Conservation (phyloP, 1,284 basidiomycete species). For the Sporisorium sorghi region DNA sequence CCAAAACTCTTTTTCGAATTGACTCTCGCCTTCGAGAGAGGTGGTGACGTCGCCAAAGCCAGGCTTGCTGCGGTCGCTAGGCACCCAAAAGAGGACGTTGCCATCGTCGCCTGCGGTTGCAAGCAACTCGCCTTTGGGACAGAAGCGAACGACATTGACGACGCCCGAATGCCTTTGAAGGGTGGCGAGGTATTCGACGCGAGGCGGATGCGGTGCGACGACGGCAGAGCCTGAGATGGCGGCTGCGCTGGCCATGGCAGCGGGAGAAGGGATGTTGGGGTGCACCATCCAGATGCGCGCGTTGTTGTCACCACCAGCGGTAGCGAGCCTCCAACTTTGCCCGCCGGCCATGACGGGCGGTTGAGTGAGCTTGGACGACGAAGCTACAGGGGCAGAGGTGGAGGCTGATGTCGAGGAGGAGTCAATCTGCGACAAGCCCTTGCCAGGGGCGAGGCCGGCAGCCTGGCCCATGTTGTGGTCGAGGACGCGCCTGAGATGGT, state of each 20-base stretch:
- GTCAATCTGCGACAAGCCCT: slow-evolving; percentile 46
- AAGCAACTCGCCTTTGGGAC: slow-evolving; percentile 73
- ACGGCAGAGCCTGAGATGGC: slow-evolving; percentile 75
- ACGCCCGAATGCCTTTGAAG: slow-evolving; percentile 91
- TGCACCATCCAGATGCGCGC: slow-evolving; percentile 75
- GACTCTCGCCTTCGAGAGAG: slow-evolving; percentile 76
- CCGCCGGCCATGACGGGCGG: slow-evolving; percentile 68
- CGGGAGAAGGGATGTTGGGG: slow-evolving; percentile 68
- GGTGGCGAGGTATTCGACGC: slow-evolving; percentile 94
- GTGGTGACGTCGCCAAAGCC: slow-evolving; percentile 75
- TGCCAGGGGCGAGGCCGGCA: slow-evolving; percentile 61
- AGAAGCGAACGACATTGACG: slow-evolving; percentile 96
- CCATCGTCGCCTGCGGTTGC: slow-evolving; percentile 79
- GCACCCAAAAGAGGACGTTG: slow-evolving; percentile 95
- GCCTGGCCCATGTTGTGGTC: slow-evolving; percentile 67
- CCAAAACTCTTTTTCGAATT: slow-evolving; percentile 95
- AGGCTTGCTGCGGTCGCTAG: slow-evolving; percentile 76
- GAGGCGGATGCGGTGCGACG: slow-evolving; percentile 72
- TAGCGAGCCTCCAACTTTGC: slow-evolving; percentile 85
- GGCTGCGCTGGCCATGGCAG: slow-evolving; percentile 73
- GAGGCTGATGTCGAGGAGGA: slow-evolving; percentile 16
- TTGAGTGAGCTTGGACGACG: slow-evolving; percentile 43
- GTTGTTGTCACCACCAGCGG: slow-evolving; percentile 96
- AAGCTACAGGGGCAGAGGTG: slow-evolving; percentile 21
- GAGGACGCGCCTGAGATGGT: slow-evolving; percentile 60